Conservation (phyloP, 2,329 filamentous ascomycete genomes). For the Ceratocystis papillata region DNA sequence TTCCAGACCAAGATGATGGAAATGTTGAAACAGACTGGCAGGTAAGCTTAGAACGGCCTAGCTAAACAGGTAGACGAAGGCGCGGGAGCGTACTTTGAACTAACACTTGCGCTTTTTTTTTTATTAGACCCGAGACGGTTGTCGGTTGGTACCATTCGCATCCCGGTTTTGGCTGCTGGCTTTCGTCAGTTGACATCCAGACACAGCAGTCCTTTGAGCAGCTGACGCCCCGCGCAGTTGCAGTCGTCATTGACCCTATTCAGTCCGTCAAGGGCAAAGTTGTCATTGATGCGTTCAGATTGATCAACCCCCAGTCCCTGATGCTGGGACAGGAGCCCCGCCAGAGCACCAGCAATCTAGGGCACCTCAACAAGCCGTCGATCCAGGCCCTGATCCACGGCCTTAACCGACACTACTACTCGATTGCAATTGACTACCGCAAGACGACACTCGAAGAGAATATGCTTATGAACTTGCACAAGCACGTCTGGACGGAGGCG, state of each 20-base stretch:
- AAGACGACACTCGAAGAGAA: conserved; percentile 98
- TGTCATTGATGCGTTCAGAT: conserved; percentile 95
- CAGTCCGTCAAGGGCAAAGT: conserved; percentile 99
- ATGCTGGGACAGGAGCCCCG: conserved; percentile 97
- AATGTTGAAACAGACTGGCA: conserved; percentile 93
- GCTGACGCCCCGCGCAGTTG: conserved; percentile 88
- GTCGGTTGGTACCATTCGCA: conserved; percentile 99
- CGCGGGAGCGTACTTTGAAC: not conserved
- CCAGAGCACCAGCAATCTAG: conserved; percentile 94
- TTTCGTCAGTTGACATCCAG: conserved; percentile 98
- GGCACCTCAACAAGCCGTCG: conserved; percentile 98
- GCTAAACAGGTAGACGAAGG: not conserved
- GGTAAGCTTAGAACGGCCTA: conserved; percentile 43
- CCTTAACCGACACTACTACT: conserved; percentile 97
- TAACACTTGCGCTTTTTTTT: conserved; percentile 8
- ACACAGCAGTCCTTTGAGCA: conserved; percentile 99
- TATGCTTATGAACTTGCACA: conserved; percentile 99
- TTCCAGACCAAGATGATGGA: conserved; percentile 99
- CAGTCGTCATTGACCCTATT: conserved; percentile 95
- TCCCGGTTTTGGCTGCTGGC: conserved; percentile 97
- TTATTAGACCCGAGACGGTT: conserved; percentile 74
- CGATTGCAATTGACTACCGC: conserved; percentile 94
- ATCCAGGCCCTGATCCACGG: conserved; percentile 98
- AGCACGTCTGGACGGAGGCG: conserved; percentile 98
- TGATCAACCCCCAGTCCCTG: conserved; percentile 94